A percentile compares a stretch with the other conserved stretches of the same genome.
Evolutionary conservation across 108 stramenopile species (phyloP).

Genomic region (Cyclotella atomus): DNA sequence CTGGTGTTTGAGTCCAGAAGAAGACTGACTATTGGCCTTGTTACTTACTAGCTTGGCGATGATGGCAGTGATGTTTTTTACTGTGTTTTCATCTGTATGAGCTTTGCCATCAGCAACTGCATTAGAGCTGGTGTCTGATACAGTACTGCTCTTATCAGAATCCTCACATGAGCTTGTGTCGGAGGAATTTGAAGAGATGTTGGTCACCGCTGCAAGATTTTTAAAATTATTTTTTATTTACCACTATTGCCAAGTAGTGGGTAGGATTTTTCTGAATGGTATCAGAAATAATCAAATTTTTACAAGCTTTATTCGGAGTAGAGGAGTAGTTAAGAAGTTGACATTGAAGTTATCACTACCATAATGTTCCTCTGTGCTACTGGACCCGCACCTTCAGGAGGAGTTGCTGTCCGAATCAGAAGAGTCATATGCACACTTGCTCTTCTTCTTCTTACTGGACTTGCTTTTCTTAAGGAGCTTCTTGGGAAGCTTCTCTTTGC

Average conservation of each 20-base stretch:
- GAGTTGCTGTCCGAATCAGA: too few relatives aligned
- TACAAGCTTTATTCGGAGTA: slow-evolving; percentile 13
- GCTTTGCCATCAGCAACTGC: neutral
- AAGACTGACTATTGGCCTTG: neutral
- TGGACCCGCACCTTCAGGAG: slow-evolving; percentile 1
- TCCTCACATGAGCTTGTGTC: slow-evolving; percentile 5
- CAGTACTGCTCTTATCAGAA: slow-evolving; percentile 2
- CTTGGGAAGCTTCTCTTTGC: neutral
- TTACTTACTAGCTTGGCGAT: neutral
- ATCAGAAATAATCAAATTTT: neutral
- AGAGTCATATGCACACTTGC: neutral
- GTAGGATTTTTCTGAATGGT: neutral
- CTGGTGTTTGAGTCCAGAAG: slow-evolving; percentile 12
- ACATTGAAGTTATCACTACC: neutral
- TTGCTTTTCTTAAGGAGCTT: neutral
- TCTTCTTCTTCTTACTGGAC: neutral
- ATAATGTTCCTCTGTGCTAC: slow-evolving; percentile 1
- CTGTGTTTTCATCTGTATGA: neutral
- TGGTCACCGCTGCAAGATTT: slow-evolving; percentile 9
- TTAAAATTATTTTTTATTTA: neutral
- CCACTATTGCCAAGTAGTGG: neutral
- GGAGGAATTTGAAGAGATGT: neutral
- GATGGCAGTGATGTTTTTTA: neutral
- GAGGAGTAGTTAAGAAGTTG: neutral
- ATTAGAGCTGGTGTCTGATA: too few relatives aligned